Conservation (phyloP, 306 rosid species). For the Quercus agrifolia region DNA sequence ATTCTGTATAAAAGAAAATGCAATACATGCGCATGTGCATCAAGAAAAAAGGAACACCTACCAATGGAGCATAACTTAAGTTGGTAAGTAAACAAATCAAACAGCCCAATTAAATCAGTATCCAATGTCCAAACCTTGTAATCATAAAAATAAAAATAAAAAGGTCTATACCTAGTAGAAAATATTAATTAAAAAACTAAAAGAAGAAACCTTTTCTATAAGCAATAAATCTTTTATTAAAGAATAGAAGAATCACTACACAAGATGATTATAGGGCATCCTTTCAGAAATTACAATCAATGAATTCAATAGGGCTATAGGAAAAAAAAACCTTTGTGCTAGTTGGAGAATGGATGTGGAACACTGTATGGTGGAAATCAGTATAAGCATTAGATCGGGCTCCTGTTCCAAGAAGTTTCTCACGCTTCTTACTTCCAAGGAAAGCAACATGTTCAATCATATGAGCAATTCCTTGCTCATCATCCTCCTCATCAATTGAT, state of each 20-base stretch:
- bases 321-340: constrained; percentile 60
- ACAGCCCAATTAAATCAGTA: background rate
- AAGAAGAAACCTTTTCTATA: constrained; percentile 11
- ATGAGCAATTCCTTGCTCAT: constrained; percentile 98
- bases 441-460: constrained; percentile 99
- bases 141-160: too few species aligned
- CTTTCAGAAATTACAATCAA: too few species aligned
- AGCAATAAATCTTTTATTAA: too few species aligned
- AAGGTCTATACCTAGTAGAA: background rate
- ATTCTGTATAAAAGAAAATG: background rate
- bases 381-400: constrained; percentile 99
- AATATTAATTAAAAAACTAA: background rate
- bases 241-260: too few species aligned
- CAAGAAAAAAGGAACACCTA: background rate
- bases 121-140: background rate
- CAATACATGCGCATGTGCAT: too few species aligned
- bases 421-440: constrained; percentile 99
- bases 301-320: too few species aligned
- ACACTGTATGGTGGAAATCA: constrained; percentile 98
- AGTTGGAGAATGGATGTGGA: constrained; percentile 95
- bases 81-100: background rate
- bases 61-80: background rate
- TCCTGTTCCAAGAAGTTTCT: constrained; percentile 96
- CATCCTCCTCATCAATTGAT: constrained; percentile 93
- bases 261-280: too few species aligned